Conservation (phyloP, 1,139 yeast species). For the Arxiozyma slooffiae region DNA sequence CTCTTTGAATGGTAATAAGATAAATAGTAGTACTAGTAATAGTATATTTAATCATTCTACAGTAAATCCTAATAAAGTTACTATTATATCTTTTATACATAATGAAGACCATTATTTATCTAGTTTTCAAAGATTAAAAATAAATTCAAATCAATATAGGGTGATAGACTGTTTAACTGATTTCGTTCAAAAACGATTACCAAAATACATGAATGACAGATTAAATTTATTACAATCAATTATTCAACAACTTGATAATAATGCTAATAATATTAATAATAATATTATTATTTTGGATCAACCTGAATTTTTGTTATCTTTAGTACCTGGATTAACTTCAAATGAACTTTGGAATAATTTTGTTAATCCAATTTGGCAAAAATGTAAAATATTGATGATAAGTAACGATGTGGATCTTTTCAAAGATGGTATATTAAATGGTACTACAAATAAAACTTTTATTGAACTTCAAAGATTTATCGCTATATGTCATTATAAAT, state of each 20-base stretch:
- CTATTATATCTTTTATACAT: conserved; percentile 27
- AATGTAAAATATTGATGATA: conserved; percentile 21
- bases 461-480: conserved; percentile 22
- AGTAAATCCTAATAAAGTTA: conserved; percentile 4
- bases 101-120: conserved; percentile 14
- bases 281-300: conserved; percentile 24
- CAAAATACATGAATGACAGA: conserved; percentile 25
- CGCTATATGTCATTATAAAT: conserved; percentile 18
- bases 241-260: conserved; percentile 14
- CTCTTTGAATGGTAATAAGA: conserved; percentile 15
- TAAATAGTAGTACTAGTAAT: not conserved
- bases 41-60: conserved; percentile 6
- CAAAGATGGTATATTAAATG: conserved; percentile 9
- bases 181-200: conserved; percentile 17
- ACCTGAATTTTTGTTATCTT: conserved; percentile 26
- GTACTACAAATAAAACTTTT: conserved; percentile 9
- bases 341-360: conserved; percentile 22
- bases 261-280: not conserved
- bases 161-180: conserved; percentile 22
- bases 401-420: conserved; percentile 16
- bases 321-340: conserved; percentile 21
- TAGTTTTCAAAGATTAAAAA: conserved; percentile 18
- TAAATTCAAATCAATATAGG: conserved; percentile 13
- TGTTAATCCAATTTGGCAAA: conserved; percentile 22
- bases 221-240: conserved; percentile 12